Percentiles rank a stretch among this genome's conserved stretches.
Evolutionary conservation across 768 basidiomycete species (phyloP).

Genomic region (Pulveroboletus ravenelii): DNA sequence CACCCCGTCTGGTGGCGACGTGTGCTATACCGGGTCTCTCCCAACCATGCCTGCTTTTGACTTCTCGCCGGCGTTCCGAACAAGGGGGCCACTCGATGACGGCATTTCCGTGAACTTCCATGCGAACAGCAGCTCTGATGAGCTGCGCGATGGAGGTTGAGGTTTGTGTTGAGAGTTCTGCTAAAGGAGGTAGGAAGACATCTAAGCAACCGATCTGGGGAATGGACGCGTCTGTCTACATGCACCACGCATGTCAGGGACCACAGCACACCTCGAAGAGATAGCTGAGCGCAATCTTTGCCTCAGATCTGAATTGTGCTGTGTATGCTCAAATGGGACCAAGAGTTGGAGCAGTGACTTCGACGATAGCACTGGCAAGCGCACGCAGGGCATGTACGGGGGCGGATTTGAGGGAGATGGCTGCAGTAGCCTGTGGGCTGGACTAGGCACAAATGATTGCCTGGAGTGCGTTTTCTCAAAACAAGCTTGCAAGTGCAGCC

Average conservation of each 20-base stretch:
- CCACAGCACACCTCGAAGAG: conserved; percentile 50
- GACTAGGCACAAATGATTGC: conserved; percentile 62
- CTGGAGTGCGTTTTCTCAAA: conserved; percentile 52
- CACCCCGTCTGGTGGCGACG: too few species aligned
- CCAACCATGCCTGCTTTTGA: conserved; percentile 66
- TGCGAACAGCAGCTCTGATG: conserved; percentile 48
- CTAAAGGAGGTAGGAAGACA: conserved; percentile 60
- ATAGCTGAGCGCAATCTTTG: conserved; percentile 51
- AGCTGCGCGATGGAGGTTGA: conserved; percentile 55
- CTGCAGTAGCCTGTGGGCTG: conserved; percentile 28
- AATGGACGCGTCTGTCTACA: too few species aligned
- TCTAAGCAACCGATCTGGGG: conserved; percentile 65
- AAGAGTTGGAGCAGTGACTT: too few species aligned
- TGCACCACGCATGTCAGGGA: not conserved
- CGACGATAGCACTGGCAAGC: too few species aligned
- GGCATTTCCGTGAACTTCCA: conserved; percentile 42
- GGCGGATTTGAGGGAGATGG: too few species aligned
- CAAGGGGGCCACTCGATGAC: conserved; percentile 63
- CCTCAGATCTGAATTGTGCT: too few species aligned
- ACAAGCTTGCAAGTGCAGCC: conserved; percentile 53
- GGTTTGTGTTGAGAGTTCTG: conserved; percentile 37
- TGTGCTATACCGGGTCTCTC: conserved; percentile 53
- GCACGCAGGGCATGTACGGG: too few species aligned
- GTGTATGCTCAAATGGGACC: too few species aligned
- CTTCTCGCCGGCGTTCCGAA: conserved; percentile 48